Evolutionary conservation across 805 yeast genomes (phyloP).

Genomic region (Wickerhamiella shivajii): DNA sequence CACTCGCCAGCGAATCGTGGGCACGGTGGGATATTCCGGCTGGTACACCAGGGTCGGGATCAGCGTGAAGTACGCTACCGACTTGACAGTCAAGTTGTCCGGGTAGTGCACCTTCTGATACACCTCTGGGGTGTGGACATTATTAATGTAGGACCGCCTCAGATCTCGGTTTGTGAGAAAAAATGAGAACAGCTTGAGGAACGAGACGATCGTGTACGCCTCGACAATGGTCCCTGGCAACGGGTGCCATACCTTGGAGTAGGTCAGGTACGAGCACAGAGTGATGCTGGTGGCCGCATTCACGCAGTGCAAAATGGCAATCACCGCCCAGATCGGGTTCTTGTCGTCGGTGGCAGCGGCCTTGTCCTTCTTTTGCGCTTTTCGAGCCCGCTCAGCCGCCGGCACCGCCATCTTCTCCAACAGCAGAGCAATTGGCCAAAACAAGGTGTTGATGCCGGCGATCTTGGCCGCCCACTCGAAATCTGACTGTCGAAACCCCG

Average conservation of each 20-base stretch:
- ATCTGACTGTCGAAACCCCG: slow-evolving; percentile 24
- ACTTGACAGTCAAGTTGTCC: slow-evolving; percentile 25
- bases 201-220: slow-evolving; percentile 28
- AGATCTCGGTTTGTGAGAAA: slow-evolving; percentile 33
- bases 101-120: slow-evolving; percentile 28
- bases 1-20: slow-evolving; percentile 21
- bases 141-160: slow-evolving; percentile 22
- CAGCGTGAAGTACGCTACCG: slow-evolving; percentile 29
- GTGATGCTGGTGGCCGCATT: slow-evolving; percentile 16
- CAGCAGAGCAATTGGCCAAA: slow-evolving; percentile 25
- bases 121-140: slow-evolving; percentile 22
- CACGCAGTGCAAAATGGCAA: slow-evolving; percentile 24
- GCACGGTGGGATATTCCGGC: slow-evolving; percentile 32
- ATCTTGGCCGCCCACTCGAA: slow-evolving; percentile 19
- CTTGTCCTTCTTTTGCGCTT: slow-evolving; percentile 4
- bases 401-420: slow-evolving; percentile 25
- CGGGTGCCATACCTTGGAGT: slow-evolving; percentile 28
- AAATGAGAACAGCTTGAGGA: slow-evolving; percentile 30
- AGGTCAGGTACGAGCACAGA: slow-evolving; percentile 14
- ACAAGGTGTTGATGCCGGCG: slow-evolving; percentile 22
- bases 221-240: slow-evolving; percentile 31
- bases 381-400: slow-evolving; percentile 3
- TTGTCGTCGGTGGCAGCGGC: neutral
- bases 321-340: slow-evolving; percentile 17
- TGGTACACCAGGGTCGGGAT: slow-evolving; percentile 37